A percentile compares a stretch with the other conserved stretches of the same genome.
phyloP scores from a whole-genome alignment of 257 asterid species.

The Thymus mandschuricus region DNA sequence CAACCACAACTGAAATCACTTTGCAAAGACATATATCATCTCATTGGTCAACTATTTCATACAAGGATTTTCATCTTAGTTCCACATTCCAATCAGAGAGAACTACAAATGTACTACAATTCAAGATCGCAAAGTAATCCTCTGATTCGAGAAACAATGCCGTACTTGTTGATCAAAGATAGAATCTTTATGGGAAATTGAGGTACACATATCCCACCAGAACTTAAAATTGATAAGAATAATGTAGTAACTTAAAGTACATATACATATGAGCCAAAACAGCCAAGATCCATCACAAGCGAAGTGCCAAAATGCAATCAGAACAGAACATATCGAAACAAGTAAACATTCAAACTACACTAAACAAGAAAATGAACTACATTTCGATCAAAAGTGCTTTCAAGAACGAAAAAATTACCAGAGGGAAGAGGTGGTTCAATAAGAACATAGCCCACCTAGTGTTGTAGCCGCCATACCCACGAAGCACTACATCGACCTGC shows the following conservation, averaged over 20 bases:
- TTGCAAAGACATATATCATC: too few relatives aligned
- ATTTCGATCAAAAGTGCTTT: background rate
- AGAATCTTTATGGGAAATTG: conserved; percentile 10
- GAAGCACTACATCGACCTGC: conserved; percentile 83
- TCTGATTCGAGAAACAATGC: background rate
- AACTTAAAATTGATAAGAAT: background rate
- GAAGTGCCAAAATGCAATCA: background rate
- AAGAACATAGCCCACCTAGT: conserved; percentile 92
- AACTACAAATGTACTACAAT: background rate
- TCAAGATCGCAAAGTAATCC: background rate
- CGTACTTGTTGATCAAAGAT: conserved; percentile 14
- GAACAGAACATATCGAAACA: conserved; percentile 18
- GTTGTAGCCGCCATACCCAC: conserved; percentile 97
- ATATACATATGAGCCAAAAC: background rate
- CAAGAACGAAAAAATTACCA: conserved; percentile 45
- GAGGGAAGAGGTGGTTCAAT: conserved; percentile 79
- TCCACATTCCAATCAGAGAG: background rate
- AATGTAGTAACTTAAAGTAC: background rate
- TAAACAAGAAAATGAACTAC: background rate
- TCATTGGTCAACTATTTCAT: too few relatives aligned
- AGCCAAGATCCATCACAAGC: conserved; percentile 3
- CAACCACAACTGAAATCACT: background rate
- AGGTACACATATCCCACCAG: background rate
- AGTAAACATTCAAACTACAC: conserved; percentile 14
- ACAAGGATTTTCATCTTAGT: background rate